Evolutionary conservation across 176 grass and related monocot genomes (phyloP), one percentile per base, ranked within the genome.

Genomic region (Thalia dealbata): DNA sequence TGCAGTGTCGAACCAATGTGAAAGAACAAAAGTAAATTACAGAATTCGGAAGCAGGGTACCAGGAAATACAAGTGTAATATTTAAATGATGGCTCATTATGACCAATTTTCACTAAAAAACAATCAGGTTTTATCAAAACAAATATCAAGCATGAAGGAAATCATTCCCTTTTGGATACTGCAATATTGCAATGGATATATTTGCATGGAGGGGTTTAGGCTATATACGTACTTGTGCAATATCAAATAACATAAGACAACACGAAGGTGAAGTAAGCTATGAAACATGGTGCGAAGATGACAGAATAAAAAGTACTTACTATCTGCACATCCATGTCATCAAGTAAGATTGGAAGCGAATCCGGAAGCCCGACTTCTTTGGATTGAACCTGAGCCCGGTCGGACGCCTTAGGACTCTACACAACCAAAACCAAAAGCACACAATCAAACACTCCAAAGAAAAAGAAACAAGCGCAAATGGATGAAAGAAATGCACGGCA

Each of bases 321-420:
- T 12, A 84, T 92, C 83, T 91, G 81, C 38, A 92, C 87, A n/a
- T 97, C 93, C 25, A 85, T 97, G 76, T 97, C 89, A 13, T 97
- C 89, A 0, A 97, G 89, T 14, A 85, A 76, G 46, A 97, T 86
- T 14, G 87, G 85, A 8, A 76, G 83, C 75, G 86, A 87, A 76
- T 90, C 88, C 0, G 71, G 79, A 42, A 97, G 76, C 73, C 85
- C 78, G 61, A 97, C 83, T 81, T 97, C 82, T 61, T 89, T 97
- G 24, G 87, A 85, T 74, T 88, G 78, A 45, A 92, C 87, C 52
- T 97, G 89, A 52, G 85, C 72, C 66, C 93, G 78, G 78, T 97
- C 89, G 0, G 93, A 92, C 64, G 90, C 83, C 80, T 88, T 97
- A 0, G 93, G 93, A 21, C 74, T 78, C 93, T 97, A 76, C 77